Percentiles rank a stretch among this genome's conserved stretches.
phyloP scores from a whole-genome alignment of 2,329 filamentous ascomycete species.

The Monilinia vaccinii-corymbosi region DNA sequence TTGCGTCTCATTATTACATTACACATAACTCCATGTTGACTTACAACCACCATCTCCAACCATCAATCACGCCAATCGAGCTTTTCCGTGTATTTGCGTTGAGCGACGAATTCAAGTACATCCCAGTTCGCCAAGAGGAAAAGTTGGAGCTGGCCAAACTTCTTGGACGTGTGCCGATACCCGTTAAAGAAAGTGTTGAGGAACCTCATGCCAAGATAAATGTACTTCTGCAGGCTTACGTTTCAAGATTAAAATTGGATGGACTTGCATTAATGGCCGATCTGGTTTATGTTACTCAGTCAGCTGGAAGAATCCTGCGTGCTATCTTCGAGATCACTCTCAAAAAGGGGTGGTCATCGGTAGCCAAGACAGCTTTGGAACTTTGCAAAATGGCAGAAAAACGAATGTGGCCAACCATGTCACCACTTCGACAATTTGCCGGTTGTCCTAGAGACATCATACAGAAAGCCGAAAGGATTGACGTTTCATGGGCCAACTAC shows the following conservation, averaged over 20 bases:
- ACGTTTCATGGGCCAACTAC: slow-evolving; percentile 87
- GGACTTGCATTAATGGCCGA: slow-evolving; percentile 95
- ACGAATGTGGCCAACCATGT: slow-evolving; percentile 99
- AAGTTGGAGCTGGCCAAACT: slow-evolving; percentile 93
- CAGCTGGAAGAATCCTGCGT: slow-evolving; percentile 87
- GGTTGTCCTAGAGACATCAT: slow-evolving; percentile 76
- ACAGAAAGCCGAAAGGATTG: slow-evolving; percentile 87
- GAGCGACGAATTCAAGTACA: slow-evolving; percentile 98
- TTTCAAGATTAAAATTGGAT: slow-evolving; percentile 87
- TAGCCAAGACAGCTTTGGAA: slow-evolving; percentile 85
- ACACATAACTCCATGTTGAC: slow-evolving; percentile 93
- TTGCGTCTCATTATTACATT: slow-evolving; percentile 98
- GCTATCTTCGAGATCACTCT: slow-evolving; percentile 96
- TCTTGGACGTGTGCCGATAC: slow-evolving; percentile 81
- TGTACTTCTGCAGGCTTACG: slow-evolving; percentile 90
- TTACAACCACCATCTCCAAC: slow-evolving; percentile 92
- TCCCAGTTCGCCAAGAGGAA: slow-evolving; percentile 93
- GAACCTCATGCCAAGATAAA: slow-evolving; percentile 98
- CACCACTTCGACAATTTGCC: slow-evolving; percentile 83
- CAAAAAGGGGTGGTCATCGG: slow-evolving; percentile 91
- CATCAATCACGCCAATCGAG: slow-evolving; percentile 86
- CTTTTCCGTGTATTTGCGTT: slow-evolving; percentile 93
- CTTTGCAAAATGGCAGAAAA: slow-evolving; percentile 99
- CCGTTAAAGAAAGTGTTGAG: slow-evolving; percentile 95
- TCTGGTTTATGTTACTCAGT: slow-evolving; percentile 97